Evolutionary conservation across 495 filamentous ascomycete species (phyloP).

Genomic region (Neurospora intermedia): DNA sequence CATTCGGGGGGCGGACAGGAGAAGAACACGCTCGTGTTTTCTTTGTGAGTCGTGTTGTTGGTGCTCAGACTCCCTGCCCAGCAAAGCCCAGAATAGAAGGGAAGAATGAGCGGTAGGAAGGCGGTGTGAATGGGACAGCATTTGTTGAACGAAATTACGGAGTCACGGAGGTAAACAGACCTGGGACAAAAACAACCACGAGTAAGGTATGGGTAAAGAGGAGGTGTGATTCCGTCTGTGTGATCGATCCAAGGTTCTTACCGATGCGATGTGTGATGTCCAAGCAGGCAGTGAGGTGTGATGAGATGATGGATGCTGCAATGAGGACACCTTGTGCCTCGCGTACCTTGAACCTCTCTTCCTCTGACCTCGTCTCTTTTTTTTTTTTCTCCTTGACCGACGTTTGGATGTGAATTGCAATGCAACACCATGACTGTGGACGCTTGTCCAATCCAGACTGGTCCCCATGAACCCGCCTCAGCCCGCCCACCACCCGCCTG

Average conservation of each 20-base stretch:
- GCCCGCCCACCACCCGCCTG: background rate
- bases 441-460: background rate
- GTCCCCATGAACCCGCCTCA: background rate
- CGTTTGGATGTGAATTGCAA: background rate
- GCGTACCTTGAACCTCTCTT: background rate
- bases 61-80: background rate
- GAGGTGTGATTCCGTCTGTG: background rate
- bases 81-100: background rate
- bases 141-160: background rate
- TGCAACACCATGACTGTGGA: background rate
- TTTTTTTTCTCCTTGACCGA: background rate
- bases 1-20: background rate
- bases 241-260: background rate
- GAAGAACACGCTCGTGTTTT: background rate
- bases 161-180: background rate
- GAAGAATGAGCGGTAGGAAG: background rate
- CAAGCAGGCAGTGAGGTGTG: background rate
- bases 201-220: background rate
- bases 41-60: background rate
- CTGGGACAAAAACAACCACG: background rate
- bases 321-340: background rate
- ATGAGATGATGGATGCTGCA: background rate
- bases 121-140: background rate
- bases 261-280: background rate
- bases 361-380: background rate